Evolutionary conservation across 192 early-diverging fungal species (phyloP), one percentile per base, ranked within the genome.

Genomic region (Chytriomyces hyalinus): DNA sequence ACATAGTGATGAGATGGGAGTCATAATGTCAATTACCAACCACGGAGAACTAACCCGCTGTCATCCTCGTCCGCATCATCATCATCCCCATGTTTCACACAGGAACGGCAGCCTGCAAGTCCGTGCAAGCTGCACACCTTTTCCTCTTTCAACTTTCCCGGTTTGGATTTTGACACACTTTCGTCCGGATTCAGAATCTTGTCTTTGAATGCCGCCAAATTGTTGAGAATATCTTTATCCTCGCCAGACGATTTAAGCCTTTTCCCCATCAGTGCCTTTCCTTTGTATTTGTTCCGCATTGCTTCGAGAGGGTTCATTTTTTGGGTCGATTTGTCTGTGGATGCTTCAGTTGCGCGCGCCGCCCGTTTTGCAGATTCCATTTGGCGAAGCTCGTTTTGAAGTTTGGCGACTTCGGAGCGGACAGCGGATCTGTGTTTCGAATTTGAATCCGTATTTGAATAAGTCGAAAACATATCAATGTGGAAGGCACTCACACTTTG

Each of bases 51-150:
- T 62, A 28, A 77, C 43, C 87, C 89, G 48, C 89, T 86, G 6
- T 88, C 83, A 3, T 81, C 86, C 3, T 87, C 83, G 1, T 79
- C 80, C 6, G 87, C 80, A 11, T 81, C 71, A 26, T 79, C 67
- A 45, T 78, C 61, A 0, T 83, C 86, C 65, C 87, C 90, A 3
- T 84, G 85, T 47, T 90, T 85, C 49, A 81, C 61, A 79, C 94
- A 96, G 9, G 91, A 91, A 62, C 90, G 80, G 76, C 94, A 96
- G n/a, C 81, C 81, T 3, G 80, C 84, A 6, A 93, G 83, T 10
- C 87, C 87, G 76, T 96, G 94, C 13, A 95, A 81, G 22, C 84
- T 59, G 78, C 95, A 96, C 11, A 75, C 72, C 61, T 65, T 73
- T 11, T 65, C 74, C 20, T 74, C 80, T n/a, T 81, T 71, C 36